A percentile compares a stretch with the other conserved stretches of the same genome.
These are phyloP conservation scores for Blastobotrys mokoenaii DNA, from an alignment of 805 yeast genomes.

Conservation along the genomic window DNA sequence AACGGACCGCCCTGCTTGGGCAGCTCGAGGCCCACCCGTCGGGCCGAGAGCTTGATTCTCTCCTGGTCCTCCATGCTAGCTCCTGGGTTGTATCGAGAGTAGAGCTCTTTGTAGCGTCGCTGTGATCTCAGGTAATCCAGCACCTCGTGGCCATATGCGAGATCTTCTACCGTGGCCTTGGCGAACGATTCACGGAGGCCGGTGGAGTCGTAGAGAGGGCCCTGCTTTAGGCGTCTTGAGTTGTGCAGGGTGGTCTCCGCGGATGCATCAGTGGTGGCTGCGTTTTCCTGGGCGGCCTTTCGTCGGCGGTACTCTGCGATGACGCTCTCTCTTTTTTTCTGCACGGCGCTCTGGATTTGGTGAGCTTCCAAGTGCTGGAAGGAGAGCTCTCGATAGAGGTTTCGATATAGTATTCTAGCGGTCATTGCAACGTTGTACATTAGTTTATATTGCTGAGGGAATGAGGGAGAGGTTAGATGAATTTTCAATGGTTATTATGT, in stretches of 20 bases:
- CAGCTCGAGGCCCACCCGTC: slow-evolving; percentile 75
- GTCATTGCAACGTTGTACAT: not conserved
- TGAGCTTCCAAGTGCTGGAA: slow-evolving; percentile 17
- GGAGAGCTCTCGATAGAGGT: slow-evolving; percentile 22
- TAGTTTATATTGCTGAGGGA: not conserved
- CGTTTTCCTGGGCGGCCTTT: slow-evolving; percentile 1
- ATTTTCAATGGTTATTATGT: no score
- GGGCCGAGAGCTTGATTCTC: slow-evolving; percentile 70
- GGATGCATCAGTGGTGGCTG: not conserved
- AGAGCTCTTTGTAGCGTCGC: slow-evolving; percentile 63
- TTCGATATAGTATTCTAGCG: slow-evolving; percentile 15
- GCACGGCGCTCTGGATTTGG: slow-evolving; percentile 12
- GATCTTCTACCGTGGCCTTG: slow-evolving; percentile 5
- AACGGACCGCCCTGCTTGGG: slow-evolving; percentile 30
- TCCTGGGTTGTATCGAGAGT: slow-evolving; percentile 85
- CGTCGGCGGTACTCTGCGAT: slow-evolving; percentile 2
- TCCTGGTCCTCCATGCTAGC: slow-evolving; percentile 69
- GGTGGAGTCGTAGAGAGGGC: slow-evolving; percentile 13
- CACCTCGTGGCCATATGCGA: slow-evolving; percentile 47
- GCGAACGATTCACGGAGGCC: slow-evolving; percentile 13
- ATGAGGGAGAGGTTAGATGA: no score
- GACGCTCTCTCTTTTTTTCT: slow-evolving; percentile 4
- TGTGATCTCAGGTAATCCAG: slow-evolving; percentile 60
- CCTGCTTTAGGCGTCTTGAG: not conserved
- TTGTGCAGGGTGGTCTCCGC: not conserved